These are phyloP conservation scores for Cynara cardunculus DNA, from an alignment of 129 eudicot species.

Conservation along the genomic window DNA sequence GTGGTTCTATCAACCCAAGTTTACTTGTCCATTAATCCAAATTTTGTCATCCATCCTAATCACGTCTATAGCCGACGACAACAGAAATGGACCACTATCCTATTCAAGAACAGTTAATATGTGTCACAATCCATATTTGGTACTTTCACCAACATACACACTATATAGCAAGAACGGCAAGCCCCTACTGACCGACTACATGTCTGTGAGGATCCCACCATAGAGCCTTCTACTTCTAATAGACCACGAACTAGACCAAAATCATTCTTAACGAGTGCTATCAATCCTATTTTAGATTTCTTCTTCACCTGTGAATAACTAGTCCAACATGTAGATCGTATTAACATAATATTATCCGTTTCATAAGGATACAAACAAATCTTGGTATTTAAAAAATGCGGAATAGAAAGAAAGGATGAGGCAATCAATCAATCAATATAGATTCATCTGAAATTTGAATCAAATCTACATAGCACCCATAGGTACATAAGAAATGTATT, in stretches of 20 bases:
- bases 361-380: not conserved
- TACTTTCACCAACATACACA: not conserved
- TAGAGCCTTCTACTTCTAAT: not conserved
- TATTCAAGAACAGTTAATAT: not conserved
- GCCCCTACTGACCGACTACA: not conserved
- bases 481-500: not conserved
- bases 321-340: not conserved
- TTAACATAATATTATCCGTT: not conserved
- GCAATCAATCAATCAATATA: not conserved
- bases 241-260: not conserved
- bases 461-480: not conserved
- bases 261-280: not conserved
- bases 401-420: not conserved
- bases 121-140: not conserved
- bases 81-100: not conserved
- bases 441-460: not conserved
- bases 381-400: not conserved
- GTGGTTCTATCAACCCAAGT: not conserved
- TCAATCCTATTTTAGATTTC: not conserved
- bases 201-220: not conserved
- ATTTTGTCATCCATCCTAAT: not conserved
- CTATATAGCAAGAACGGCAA: not conserved
- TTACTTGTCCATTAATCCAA: not conserved
- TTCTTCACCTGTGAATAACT: not conserved
- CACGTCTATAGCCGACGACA: not conserved